Evolutionary conservation across 495 filamentous ascomycete genomes (phyloP).

Genomic region (Tuber magnatum): DNA sequence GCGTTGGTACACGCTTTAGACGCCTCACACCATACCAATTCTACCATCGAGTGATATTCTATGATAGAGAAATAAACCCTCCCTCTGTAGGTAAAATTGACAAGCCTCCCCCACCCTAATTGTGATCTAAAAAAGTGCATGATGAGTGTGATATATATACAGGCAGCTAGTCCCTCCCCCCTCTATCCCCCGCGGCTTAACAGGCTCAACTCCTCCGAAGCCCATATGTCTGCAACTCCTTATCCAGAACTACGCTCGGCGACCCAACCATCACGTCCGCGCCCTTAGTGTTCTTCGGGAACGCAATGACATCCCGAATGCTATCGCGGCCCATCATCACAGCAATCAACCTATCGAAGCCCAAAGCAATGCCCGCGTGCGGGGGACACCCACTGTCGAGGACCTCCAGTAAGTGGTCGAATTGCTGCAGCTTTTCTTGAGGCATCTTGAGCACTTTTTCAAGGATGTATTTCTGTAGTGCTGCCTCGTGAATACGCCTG

Average conservation of each 20-base stretch:
- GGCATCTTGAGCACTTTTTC: conserved; percentile 67
- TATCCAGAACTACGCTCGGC: conserved; percentile 57
- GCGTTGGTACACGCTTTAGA: too few relatives aligned
- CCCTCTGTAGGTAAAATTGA: background rate
- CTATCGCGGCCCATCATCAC: conserved; percentile 67
- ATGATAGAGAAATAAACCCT: background rate
- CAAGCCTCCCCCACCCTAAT: background rate
- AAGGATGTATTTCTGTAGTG: conserved; percentile 78
- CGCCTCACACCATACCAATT: background rate
- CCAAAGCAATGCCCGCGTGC: conserved; percentile 86
- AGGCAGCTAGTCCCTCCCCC: background rate
- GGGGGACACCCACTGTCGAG: conserved; percentile 88
- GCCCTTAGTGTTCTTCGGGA: conserved; percentile 83
- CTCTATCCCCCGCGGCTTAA: background rate
- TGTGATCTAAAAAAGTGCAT: background rate
- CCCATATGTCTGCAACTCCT: conserved; percentile 60
- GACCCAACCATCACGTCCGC: conserved; percentile 74
- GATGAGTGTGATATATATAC: background rate
- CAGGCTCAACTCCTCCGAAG: conserved; percentile 8
- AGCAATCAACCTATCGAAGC: conserved; percentile 83
- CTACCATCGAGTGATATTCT: background rate
- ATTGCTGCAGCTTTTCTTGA: conserved; percentile 59
- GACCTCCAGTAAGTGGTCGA: conserved; percentile 74
- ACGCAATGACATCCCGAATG: conserved; percentile 88
- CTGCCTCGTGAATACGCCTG: conserved; percentile 80